phyloP scores from a whole-genome alignment of 306 rosid genomes.

The Cajanus cajan region DNA sequence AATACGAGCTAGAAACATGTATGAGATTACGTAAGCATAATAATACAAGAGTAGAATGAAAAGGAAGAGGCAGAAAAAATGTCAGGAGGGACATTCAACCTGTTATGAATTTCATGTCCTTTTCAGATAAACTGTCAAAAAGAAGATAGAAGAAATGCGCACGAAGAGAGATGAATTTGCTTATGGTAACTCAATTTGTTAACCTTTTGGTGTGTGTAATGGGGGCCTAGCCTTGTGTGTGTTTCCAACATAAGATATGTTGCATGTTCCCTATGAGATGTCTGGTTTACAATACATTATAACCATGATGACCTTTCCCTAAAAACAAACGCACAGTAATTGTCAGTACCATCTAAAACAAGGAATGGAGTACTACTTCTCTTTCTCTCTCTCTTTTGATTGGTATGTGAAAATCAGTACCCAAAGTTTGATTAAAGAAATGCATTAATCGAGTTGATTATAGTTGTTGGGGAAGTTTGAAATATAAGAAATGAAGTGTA shows the following conservation, averaged over 20 bases:
- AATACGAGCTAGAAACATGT: conserved; percentile 1
- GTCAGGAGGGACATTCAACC: conserved; percentile 47
- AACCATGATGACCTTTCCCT: conserved; percentile 57
- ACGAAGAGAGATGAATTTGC: not conserved
- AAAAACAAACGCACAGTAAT: conserved; percentile 36
- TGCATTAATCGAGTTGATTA: not conserved
- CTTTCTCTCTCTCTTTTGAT: not conserved
- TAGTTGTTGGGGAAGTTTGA: conserved; percentile 1
- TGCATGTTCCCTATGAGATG: conserved; percentile 70
- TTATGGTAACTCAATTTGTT: not conserved
- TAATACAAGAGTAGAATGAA: conserved; percentile 25
- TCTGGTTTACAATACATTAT: conserved; percentile 37
- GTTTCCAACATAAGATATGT: conserved; percentile 39
- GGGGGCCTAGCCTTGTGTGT: conserved; percentile 18
- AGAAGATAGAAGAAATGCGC: conserved; percentile 18
- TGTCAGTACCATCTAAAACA: conserved; percentile 37
- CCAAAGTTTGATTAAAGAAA: not conserved
- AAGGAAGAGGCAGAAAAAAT: conserved; percentile 35
- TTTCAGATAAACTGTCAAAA: conserved; percentile 31
- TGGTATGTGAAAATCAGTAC: conserved; percentile 31
- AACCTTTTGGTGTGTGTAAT: conserved; percentile 22
- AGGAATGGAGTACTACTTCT: conserved; percentile 20
- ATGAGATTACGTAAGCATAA: conserved; percentile 31
- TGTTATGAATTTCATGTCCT: conserved; percentile 43
- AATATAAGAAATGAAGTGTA: conserved; percentile 11